Evolutionary conservation across 2,329 filamentous ascomycete species (phyloP).

Genomic region (Talaromyces sp.): DNA sequence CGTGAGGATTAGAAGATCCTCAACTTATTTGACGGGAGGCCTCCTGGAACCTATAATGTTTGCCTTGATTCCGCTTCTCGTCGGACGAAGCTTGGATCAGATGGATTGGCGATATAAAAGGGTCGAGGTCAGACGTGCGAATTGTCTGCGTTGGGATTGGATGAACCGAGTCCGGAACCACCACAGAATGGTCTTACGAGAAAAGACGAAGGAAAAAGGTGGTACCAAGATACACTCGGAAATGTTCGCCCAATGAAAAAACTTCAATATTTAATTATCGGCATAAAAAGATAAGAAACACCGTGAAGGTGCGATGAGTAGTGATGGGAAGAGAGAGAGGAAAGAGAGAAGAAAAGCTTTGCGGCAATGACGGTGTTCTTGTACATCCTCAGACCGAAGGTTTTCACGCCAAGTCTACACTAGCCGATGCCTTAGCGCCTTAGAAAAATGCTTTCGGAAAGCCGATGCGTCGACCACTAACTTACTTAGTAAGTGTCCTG

Average conservation of each 20-base stretch:
- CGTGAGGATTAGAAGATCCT: slow-evolving; percentile 17
- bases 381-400: background rate
- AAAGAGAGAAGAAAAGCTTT: background rate
- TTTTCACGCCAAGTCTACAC: background rate
- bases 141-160: background rate
- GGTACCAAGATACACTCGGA: background rate
- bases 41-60: background rate
- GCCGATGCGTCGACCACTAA: background rate
- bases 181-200: background rate
- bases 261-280: background rate
- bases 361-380: slow-evolving; percentile 4
- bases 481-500: background rate
- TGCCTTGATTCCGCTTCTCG: background rate
- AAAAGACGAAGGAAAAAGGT: background rate
- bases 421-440: background rate
- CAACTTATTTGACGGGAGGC: slow-evolving; percentile 16
- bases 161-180: background rate
- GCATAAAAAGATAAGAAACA: slow-evolving; percentile 6
- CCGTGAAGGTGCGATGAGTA: slow-evolving; percentile 14
- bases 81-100: background rate
- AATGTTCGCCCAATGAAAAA: too few relatives aligned
- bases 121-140: background rate
- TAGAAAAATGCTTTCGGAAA: background rate
- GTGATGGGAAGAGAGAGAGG: slow-evolving; percentile 10
- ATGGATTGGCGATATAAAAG: background rate